Percentiles rank a stretch among this genome's conserved stretches.
Evolutionary conservation across 176 grass and related monocot species (phyloP).

Genomic region (Alopecurus myosuroides): DNA sequence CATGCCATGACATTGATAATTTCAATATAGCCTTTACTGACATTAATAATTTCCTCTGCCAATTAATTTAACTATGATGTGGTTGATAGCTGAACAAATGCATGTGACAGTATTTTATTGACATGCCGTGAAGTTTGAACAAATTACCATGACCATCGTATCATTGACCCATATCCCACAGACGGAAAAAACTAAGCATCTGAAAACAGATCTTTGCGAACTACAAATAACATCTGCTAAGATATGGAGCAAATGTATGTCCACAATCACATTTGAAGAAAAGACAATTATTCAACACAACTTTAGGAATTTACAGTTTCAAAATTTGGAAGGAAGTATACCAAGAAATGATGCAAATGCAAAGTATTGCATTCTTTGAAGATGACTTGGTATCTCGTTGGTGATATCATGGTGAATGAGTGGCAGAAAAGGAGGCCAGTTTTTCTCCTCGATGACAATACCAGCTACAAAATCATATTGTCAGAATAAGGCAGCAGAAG

Average conservation of each 20-base stretch:
- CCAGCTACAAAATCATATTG: constrained; percentile 62
- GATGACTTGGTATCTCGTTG: constrained; percentile 89
- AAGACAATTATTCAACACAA: not conserved
- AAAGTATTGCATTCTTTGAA: constrained; percentile 88
- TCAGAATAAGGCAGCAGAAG: constrained; percentile 1
- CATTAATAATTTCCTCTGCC: not conserved
- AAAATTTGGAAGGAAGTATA: constrained; percentile 23
- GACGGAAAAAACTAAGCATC: not conserved
- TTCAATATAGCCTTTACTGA: not conserved
- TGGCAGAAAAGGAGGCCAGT: constrained; percentile 95
- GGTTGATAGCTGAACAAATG: not conserved
- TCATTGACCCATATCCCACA: not conserved
- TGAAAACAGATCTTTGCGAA: not conserved
- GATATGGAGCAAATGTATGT: not conserved
- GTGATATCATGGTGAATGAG: constrained; percentile 97
- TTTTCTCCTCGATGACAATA: constrained; percentile 93
- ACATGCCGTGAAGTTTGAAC: not conserved
- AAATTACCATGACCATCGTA: not conserved
- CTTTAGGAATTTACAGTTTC: not conserved
- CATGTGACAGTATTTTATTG: not conserved
- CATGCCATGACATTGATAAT: too few species aligned
- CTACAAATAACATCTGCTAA: constrained; percentile 14
- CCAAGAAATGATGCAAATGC: constrained; percentile 94
- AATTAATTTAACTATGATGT: not conserved
- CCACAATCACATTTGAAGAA: not conserved